Evolutionary conservation across 164 flowering plant species (phyloP), one percentile per base, ranked within the genome.

Genomic region (Vitis rupestris): DNA sequence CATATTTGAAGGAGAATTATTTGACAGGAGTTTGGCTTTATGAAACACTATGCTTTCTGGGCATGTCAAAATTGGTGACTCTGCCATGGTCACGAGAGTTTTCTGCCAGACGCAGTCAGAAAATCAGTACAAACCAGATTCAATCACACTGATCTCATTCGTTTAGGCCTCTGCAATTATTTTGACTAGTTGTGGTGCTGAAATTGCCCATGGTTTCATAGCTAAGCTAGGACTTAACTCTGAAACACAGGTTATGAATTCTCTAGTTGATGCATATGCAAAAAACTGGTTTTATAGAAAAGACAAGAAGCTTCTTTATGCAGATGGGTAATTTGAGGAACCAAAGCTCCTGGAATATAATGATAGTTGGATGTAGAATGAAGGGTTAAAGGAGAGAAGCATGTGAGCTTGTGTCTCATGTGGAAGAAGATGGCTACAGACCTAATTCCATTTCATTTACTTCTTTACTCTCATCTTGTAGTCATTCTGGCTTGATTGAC

Each of bases 331-430:
- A 10, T 12, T 56, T 15, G 9, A 77, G 78, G 68, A 79, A 79
- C 72, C 77, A 74, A 55, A 76, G 74, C 69, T 82, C 85, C 1
- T 82, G 82, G 82, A 79, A 80, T 67, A 76, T 71, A 71, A 82
- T 82, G 78, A 78, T 82, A 66, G 59, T 76, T 51, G 82, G 76
- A 15, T 72, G 62, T 63, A 83, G 82, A 64, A 74, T 80, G 73
- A 75, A 82, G 65, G 83, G 83, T 4, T 72, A 71, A 61, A 83
- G 82, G 13, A 58, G 37, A 61, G 73, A 75, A 48, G 78, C 83
- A 12, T 77, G 74, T 14, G 27, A 53, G 7, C 72, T 78, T 11
- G 27, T 80, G 19, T 63, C 70, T 57, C 15, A 2, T 2, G 29
- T 69, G 72, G 59, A 69, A 61, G 16, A 61, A 61, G 59, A 37